These are phyloP conservation scores for Phytophthora sp. DNA, from an alignment of 352 stramenopile genomes.

Conservation along the genomic window DNA sequence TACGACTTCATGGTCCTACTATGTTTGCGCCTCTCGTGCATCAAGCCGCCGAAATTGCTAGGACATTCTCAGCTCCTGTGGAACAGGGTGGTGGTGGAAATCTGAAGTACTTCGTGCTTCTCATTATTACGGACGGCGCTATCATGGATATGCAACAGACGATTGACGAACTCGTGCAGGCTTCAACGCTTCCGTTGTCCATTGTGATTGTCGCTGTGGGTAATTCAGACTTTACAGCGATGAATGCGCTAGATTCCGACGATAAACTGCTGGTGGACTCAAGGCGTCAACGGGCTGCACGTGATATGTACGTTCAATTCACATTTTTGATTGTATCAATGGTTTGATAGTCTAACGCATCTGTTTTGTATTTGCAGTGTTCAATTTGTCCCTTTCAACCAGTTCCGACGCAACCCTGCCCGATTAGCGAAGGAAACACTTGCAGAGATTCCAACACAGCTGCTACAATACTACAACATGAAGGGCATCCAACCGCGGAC, in stretches of 20 bases:
- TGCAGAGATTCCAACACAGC: constrained; percentile 68
- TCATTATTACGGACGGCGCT: constrained; percentile 75
- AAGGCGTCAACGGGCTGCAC: constrained; percentile 39
- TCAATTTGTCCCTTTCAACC: constrained; percentile 80
- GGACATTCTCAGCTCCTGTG: constrained; percentile 43
- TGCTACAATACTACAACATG: constrained; percentile 67
- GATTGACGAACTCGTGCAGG: constrained; percentile 70
- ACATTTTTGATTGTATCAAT: not conserved
- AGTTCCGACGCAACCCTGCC: constrained; percentile 63
- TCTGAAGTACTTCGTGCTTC: constrained; percentile 80
- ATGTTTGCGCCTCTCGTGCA: constrained; percentile 79
- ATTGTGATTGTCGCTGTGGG: constrained; percentile 88
- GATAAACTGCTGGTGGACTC: constrained; percentile 61
- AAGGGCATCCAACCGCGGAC: constrained; percentile 60
- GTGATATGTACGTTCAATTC: constrained; percentile 66
- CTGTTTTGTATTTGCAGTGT: constrained; percentile 45
- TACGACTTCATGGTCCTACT: constrained; percentile 77
- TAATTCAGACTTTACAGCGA: constrained; percentile 72
- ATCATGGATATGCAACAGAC: constrained; percentile 86
- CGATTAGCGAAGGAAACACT: constrained; percentile 74
- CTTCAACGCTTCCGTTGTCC: constrained; percentile 69
- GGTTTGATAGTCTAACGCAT: not conserved
- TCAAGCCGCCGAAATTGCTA: constrained; percentile 68
- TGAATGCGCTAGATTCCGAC: constrained; percentile 67
- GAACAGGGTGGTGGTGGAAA: constrained; percentile 32